These are phyloP conservation scores for Sclerotinia borealis DNA, from an alignment of 2,329 filamentous ascomycete genomes.

Conservation along the genomic window DNA sequence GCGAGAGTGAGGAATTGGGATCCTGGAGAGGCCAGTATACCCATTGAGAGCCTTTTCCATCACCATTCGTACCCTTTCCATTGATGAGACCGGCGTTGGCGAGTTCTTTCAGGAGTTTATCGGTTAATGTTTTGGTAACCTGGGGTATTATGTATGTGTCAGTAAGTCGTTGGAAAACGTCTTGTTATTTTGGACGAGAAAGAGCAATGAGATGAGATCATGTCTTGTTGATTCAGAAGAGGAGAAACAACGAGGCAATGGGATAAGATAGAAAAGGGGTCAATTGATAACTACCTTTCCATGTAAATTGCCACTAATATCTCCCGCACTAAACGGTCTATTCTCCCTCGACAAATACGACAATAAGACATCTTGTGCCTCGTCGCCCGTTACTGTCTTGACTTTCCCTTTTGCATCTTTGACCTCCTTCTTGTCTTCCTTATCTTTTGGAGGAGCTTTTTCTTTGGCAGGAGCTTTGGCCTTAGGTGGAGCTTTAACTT, in stretches of 20 bases:
- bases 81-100: constrained; percentile 54
- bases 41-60: constrained; percentile 31
- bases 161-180: not conserved
- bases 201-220: not conserved
- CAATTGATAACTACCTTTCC: constrained; percentile 41
- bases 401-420: constrained; percentile 18
- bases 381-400: constrained; percentile 27
- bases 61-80: constrained; percentile 37
- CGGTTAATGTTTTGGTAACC: constrained; percentile 43
- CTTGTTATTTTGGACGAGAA: not conserved
- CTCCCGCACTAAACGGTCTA: constrained; percentile 40
- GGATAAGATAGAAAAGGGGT: not conserved
- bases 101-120: constrained; percentile 57
- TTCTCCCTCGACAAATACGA: constrained; percentile 36
- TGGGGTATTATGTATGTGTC: constrained; percentile 13
- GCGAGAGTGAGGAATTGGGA: constrained; percentile 30
- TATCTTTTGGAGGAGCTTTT: constrained; percentile 13
- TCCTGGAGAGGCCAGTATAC: constrained; percentile 33
- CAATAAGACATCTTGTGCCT: constrained; percentile 33
- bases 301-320: constrained; percentile 55
- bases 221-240: no score
- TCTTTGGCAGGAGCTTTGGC: not conserved
- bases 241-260: fast-evolving
- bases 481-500: constrained; percentile 13
- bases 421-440: constrained; percentile 13